Evolutionary conservation across 2,329 filamentous ascomycete genomes (phyloP).

Genomic region (Colletotrichum karsti): DNA sequence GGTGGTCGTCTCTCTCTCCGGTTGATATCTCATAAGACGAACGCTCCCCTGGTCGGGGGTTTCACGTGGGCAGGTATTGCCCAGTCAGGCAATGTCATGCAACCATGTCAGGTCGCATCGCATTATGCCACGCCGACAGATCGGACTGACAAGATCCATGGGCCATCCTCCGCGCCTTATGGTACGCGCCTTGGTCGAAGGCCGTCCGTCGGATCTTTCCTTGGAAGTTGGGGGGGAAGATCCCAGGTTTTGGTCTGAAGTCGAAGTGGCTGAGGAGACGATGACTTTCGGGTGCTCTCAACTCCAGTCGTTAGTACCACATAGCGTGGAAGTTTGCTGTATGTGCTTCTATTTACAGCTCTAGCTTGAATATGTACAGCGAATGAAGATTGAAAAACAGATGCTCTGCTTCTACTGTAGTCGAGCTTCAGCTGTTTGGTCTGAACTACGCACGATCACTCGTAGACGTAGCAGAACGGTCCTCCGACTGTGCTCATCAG

Average conservation of each 20-base stretch:
- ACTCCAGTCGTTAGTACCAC: no score
- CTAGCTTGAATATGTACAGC: not conserved
- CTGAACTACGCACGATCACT: not conserved
- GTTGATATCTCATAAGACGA: slow-evolving; percentile 3
- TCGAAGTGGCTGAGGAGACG: no score
- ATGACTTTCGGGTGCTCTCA: no score
- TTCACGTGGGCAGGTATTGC: not conserved
- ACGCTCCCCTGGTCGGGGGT: slow-evolving; percentile 4
- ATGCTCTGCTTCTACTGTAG: no score
- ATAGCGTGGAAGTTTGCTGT: no score
- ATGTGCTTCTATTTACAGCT: not conserved
- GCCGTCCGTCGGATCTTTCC: not conserved
- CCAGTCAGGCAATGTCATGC: not conserved
- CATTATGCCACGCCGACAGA: not conserved
- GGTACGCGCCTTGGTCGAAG: not conserved
- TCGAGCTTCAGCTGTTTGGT: no score
- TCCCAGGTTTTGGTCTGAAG: no score
- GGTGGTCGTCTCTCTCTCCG: not conserved
- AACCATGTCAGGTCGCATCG: not conserved
- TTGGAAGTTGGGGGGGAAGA: not conserved
- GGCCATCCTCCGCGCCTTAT: not conserved
- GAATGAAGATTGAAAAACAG: not conserved
- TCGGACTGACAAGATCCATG: not conserved
- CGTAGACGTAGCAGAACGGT: slow-evolving; percentile 55
- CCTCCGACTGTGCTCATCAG: slow-evolving; percentile 50